Base-by-base conservation (phyloP, 495 filamentous ascomycete species). In the Neurospora intermedia region DNA sequence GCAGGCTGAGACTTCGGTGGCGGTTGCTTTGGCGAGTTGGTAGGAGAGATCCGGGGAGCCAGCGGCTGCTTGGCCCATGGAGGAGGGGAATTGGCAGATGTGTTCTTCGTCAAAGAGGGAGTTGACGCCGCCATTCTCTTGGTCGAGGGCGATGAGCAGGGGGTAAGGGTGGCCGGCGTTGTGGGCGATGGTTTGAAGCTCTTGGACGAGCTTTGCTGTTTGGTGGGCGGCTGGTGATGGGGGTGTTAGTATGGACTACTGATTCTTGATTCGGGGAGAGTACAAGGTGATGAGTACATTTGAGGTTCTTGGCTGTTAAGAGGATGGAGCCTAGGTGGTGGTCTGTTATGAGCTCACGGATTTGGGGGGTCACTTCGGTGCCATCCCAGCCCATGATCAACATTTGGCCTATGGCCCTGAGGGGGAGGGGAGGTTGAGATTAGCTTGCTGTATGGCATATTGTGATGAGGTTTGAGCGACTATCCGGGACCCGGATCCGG, bases 351-450 rank as follows among this genome's bases (percentile, higher is more conserved):
- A 97, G 88, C 45, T 88, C 88, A 76, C 89, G 90, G 76, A 97
- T 96, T 82, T 94, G 92, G 69, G 91, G 91, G 38, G 91, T 96
- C 73, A 96, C 91, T 76, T 92, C 88, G 66, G 93, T 94, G 73
- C 93, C 93, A 86, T 97, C 93, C 85, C 94, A 97, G 80, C 93
- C 94, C 93, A 96, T 95, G 87, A 96, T 95, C 83, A 97, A 90
- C 82, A 96, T 89, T 86, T 97, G 93, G 72, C 94, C 94, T 86
- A 94, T 92, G 71, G 87, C 85, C 84, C 85, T 88, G 80, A 27
- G 6, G 20, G 48, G 20, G 48, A 13, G 2, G 11, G 6, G 66
- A 6, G 59, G 66, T 46, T 48, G 71, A 23, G 13, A 69, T 74
- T 48, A 76, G 74, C 71, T 54, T 66, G 8, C 0, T 13, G 40